Base-by-base conservation (phyloP, 1,139 yeast genomes). In the Pichia norvegensis region DNA sequence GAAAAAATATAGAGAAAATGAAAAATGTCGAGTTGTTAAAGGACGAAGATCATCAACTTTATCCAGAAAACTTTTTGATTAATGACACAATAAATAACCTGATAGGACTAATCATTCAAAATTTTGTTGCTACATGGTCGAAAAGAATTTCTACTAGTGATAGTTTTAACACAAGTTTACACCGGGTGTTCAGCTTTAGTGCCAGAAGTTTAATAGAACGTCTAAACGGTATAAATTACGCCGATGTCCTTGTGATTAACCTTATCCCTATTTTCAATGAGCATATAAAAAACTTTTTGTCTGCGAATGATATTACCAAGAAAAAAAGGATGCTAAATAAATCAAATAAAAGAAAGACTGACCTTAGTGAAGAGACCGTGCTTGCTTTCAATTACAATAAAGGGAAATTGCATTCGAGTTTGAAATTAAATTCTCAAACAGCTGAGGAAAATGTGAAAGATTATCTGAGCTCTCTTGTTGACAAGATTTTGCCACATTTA, bases 71-170 rank as follows among this genome's bases (percentile, higher is more conserved):
- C 21, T 72, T 74, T 50, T 58, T 74, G 3, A 68, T 82, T 14
- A 77, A 82, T 3, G 73, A 71, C 41, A 70, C 78, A 0, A 46
- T 84, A 1, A 76, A 77, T 36, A 72, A 69, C 4, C 63, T 87
- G 9, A 64, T 82, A 1, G 69, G 70, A 33, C 62, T 75, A 23
- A 67, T 86, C 1, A 54, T 83, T 2, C 61, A 76, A 13, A 84
- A 81, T 52, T 87, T 84, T 60, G 71, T 88, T 1, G 61, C 66
- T 38, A 61, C 76, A 3, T 88, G 97, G 97, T 85, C 69, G 55
- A 52, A 58, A 3, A 65, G 66, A 16, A 70, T 83, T 8, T 73
- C 85, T 0, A 47, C 60, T 0, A 73, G 76, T 42, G 52, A 63
- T 1, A 57, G 70, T 4, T 85, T 88, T 54, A 77, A 81, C 6